Base-by-base conservation (phyloP, 257 asterid genomes). In the Eustoma russellianum region DNA sequence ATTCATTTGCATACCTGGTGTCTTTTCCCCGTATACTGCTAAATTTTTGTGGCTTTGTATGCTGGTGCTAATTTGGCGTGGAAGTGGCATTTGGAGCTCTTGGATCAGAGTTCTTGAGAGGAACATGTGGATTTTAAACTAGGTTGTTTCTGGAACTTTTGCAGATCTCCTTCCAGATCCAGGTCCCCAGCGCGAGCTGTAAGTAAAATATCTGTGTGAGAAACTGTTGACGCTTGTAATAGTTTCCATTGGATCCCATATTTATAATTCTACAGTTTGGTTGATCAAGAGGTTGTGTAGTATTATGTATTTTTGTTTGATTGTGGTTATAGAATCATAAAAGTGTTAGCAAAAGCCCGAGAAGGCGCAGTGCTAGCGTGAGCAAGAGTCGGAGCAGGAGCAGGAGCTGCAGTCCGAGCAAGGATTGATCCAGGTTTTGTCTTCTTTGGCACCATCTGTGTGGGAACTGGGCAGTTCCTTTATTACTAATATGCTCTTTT, bases 101-200 rank as follows among this genome's bases (percentile, higher is more conserved):
- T 85, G 93, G 95, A 80, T 80, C 80, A 79, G 79, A 77, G 72
- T 79, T 74, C 77, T 72, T 83, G 69, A 83, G 87, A 76, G 87
- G 88, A 77, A 71, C 80, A 46, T 63, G 75, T 82, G 90, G 97
- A 67, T 79, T 70, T 92, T 92, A 88, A 92, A 85, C 66, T 88
- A 76, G 82, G 79, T 88, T 91, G 68, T 88, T 88, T 83, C 80
- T 91, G 95, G 87, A 88, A 81, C 83, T 86, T 88, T 85, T 92
- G 97, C 98, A 92, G 98, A 92, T 92, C 97, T 73, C 86, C 83
- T 43, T 80, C 97, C 76, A 92, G 95, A 82, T 85, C 98, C 78
- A 77, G 81, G 73, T 92, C 97, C 57, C 97, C 94, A 3, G 71
- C 65, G 55, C 91, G 83, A 57, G 63, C 98, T 76, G 97, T 92